These are phyloP conservation scores for Colletotrichum tropicicola DNA, from an alignment of 2,329 filamentous ascomycete species.

Conservation along the genomic window DNA sequence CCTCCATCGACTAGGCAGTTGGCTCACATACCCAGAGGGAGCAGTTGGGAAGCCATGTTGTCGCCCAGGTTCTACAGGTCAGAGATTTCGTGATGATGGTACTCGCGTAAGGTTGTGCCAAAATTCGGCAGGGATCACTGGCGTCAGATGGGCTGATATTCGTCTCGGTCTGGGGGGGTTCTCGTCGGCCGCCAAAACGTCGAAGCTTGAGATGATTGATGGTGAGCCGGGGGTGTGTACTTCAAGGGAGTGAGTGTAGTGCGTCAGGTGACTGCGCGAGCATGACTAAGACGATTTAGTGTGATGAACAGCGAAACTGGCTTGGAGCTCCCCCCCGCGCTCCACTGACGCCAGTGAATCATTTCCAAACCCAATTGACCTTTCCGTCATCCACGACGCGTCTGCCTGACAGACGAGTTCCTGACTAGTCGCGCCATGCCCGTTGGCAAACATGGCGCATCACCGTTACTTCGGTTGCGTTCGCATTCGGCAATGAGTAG, in stretches of 20 bases:
- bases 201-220: constrained; percentile 18
- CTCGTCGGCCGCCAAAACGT: constrained; percentile 6
- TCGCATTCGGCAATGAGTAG: constrained; percentile 32
- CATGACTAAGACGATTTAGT: constrained; percentile 44
- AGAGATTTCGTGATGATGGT: not conserved
- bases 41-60: constrained; percentile 76
- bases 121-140: constrained; percentile 1
- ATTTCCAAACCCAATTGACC: constrained; percentile 1
- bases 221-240: not conserved
- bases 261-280: constrained; percentile 43
- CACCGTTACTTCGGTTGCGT: constrained; percentile 37
- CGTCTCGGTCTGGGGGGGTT: not conserved
- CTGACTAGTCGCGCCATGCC: constrained; percentile 40
- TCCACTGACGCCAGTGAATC: not conserved
- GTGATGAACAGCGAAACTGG: too few relatives aligned
- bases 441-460: constrained; percentile 42
- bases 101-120: not conserved
- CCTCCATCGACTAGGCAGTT: not conserved
- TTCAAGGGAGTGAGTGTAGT: constrained; percentile 21
- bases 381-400: constrained; percentile 34
- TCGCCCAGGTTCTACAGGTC: not conserved
- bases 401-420: constrained; percentile 37
- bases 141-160: not conserved
- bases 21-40: constrained; percentile 68
- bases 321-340: constrained; percentile 17